phyloP scores from a whole-genome alignment of 257 asterid genomes.

The Plantago ovata region DNA sequence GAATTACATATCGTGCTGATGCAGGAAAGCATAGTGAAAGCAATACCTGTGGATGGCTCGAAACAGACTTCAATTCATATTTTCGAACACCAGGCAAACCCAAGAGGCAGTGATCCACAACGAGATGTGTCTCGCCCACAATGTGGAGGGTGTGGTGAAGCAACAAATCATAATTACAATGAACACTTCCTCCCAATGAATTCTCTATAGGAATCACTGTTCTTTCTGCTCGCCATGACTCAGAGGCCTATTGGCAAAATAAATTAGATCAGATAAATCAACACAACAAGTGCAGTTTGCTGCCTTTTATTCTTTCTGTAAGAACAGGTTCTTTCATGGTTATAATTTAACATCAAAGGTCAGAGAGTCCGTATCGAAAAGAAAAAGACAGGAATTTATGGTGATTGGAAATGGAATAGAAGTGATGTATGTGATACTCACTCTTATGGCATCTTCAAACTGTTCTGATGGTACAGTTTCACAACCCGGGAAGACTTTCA shows the following conservation, averaged over 20 bases:
- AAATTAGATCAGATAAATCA: background rate
- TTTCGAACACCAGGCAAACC: slow-evolving; percentile 12
- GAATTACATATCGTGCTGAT: background rate
- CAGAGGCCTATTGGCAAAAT: slow-evolving; percentile 6
- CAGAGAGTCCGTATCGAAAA: no score
- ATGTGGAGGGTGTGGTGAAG: slow-evolving; percentile 4
- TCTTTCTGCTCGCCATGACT: slow-evolving; percentile 1
- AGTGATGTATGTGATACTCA: background rate
- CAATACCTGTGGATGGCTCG: slow-evolving; percentile 13
- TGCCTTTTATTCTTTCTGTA: no score
- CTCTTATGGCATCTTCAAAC: slow-evolving; percentile 14
- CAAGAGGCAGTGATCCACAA: slow-evolving; percentile 15
- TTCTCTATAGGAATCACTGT: slow-evolving; percentile 17
- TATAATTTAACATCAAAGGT: no score
- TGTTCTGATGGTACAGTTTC: background rate
- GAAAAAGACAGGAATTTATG: background rate
- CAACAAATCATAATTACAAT: slow-evolving; percentile 11
- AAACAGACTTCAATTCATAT: slow-evolving; percentile 1
- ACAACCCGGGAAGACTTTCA: slow-evolving; percentile 3
- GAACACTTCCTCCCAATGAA: slow-evolving; percentile 12
- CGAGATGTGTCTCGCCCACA: slow-evolving; percentile 11
- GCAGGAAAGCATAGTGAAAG: no score
- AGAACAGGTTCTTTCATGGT: no score
- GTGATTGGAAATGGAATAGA: background rate
- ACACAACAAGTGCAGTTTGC: no score